Conservation (phyloP, 23 red algal species). For the Gracilariopsis chorda region DNA sequence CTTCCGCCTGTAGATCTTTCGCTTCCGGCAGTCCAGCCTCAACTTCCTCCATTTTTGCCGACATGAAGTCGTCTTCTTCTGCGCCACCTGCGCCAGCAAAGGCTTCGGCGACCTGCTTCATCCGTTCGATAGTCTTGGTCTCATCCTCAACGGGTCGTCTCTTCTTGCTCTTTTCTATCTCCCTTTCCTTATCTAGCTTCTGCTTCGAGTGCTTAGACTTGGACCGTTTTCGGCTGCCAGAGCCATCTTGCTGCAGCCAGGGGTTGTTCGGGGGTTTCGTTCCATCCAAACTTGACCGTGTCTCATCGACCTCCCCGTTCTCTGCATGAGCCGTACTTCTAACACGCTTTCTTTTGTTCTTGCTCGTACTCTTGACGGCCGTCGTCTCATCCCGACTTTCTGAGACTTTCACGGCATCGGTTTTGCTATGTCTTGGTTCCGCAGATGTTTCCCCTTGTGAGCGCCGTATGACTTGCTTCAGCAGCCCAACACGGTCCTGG, state of each 20-base stretch:
- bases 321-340: no score
- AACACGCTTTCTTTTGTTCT: no score
- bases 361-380: no score
- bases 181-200: background rate
- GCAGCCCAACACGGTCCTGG: no score
- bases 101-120: constrained; percentile 36
- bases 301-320: background rate
- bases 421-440: no score
- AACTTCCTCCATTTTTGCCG: constrained; percentile 21
- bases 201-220: background rate
- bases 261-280: background rate
- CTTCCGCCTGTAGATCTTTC: constrained; percentile 17
- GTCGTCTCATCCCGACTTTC: no score
- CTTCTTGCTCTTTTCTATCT: background rate
- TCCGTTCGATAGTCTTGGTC: background rate
- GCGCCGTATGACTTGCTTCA: no score
- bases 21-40: constrained; percentile 22
- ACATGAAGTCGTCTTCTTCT: constrained; percentile 36
- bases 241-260: background rate
- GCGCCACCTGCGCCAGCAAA: constrained; percentile 75
- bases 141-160: background rate
- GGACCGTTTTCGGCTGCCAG: background rate
- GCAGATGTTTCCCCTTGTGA: no score
- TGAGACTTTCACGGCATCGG: no score
- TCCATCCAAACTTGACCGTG: no score